Conservation (phyloP, 1,139 yeast species). For the Yamadazyma siamensis region DNA sequence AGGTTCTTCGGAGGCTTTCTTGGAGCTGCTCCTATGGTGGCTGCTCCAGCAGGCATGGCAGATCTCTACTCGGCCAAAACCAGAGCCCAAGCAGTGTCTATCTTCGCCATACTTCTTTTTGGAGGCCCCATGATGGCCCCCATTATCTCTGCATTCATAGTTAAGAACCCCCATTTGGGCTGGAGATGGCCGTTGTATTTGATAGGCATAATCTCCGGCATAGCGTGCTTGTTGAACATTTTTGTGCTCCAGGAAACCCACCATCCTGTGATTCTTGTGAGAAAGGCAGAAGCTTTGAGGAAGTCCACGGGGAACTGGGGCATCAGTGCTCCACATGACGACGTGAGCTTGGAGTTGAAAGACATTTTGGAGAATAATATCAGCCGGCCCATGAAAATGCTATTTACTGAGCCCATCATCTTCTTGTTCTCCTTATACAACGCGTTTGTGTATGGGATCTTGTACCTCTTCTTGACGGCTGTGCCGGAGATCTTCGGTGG, state of each 20-base stretch:
- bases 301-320: constrained; percentile 68
- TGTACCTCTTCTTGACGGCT: constrained; percentile 74
- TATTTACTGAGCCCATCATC: constrained; percentile 70
- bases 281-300: constrained; percentile 62
- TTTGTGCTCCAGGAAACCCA: constrained; percentile 48
- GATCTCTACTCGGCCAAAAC: constrained; percentile 31
- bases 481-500: constrained; percentile 68
- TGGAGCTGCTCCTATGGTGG: constrained; percentile 43
- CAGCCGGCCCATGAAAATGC: constrained; percentile 66
- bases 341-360: constrained; percentile 54
- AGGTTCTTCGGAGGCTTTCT: constrained; percentile 40
- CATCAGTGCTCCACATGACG: constrained; percentile 81
- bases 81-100: constrained; percentile 35
- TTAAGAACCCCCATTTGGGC: constrained; percentile 31
- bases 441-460: constrained; percentile 80
- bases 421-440: constrained; percentile 68
- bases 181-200: constrained; percentile 63
- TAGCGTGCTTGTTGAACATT: constrained; percentile 25
- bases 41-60: constrained; percentile 44
- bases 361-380: constrained; percentile 70
- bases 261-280: constrained; percentile 47
- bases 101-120: constrained; percentile 35
- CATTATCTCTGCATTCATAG: constrained; percentile 35
- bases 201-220: constrained; percentile 46
- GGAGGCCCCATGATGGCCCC: constrained; percentile 50